Percentiles rank a stretch among this genome's conserved stretches.
phyloP scores from a whole-genome alignment of 805 yeast species.

The Geotrichum ghanense region DNA sequence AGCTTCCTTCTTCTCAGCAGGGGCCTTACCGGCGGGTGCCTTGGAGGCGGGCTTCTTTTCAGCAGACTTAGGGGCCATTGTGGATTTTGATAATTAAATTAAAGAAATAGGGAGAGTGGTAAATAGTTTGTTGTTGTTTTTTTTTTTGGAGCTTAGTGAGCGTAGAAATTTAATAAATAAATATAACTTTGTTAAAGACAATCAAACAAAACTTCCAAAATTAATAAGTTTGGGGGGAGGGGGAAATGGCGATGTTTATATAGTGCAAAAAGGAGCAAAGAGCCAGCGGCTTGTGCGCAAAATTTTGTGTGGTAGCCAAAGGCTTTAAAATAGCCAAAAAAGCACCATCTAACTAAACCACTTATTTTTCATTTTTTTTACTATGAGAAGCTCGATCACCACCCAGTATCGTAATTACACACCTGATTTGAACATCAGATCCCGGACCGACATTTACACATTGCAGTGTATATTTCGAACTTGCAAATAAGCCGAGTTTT shows the following conservation, averaged over 20 bases:
- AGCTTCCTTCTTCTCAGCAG: slow-evolving; percentile 88
- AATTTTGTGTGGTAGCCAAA: background rate
- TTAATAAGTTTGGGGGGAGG: too few species aligned
- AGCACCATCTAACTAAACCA: too few species aligned
- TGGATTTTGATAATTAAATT: slow-evolving; percentile 10
- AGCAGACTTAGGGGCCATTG: slow-evolving; percentile 37
- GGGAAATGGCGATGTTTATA: too few species aligned
- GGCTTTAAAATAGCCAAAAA: background rate
- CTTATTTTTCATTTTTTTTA: background rate
- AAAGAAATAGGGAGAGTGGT: background rate
- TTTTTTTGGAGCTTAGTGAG: too few species aligned
- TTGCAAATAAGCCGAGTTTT: background rate
- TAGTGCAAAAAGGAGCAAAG: too few species aligned
- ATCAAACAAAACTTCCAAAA: too few species aligned
- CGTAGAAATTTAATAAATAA: too few species aligned
- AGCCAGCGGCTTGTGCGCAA: too few species aligned
- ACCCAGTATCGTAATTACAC: background rate
- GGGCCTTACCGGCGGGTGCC: slow-evolving; percentile 85
- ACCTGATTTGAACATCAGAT: background rate
- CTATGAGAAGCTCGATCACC: background rate
- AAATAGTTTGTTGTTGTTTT: background rate
- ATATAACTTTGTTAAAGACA: too few species aligned
- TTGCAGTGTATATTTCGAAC: background rate
- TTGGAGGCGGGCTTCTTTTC: slow-evolving; percentile 50
- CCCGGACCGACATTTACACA: background rate